These are phyloP conservation scores for Coemansia sp. DNA, from an alignment of 192 early-diverging fungal genomes.

Conservation along the genomic window DNA sequence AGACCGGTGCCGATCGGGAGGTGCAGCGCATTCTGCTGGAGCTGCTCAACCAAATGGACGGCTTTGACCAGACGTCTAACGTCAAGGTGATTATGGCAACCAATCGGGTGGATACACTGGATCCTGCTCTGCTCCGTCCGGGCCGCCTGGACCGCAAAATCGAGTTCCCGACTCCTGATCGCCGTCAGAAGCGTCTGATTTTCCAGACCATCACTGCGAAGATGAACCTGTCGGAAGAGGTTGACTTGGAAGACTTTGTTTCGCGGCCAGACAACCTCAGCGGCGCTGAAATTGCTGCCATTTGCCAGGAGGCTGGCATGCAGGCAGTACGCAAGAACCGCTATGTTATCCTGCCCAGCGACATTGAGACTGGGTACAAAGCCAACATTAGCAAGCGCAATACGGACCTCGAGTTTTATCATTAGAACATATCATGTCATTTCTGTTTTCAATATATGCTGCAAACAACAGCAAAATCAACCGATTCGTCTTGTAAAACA, in stretches of 20 bases:
- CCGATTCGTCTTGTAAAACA: not conserved
- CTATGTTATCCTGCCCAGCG: conserved; percentile 91
- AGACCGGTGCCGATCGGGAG: conserved; percentile 97
- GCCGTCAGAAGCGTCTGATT: conserved; percentile 95
- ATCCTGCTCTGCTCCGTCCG: conserved; percentile 95
- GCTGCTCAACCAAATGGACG: conserved; percentile 98
- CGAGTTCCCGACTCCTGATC: conserved; percentile 97
- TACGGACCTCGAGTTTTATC: conserved; percentile 95
- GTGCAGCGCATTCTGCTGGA: conserved; percentile 97
- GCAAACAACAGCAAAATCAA: not conserved
- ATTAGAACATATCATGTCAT: conserved; percentile 49
- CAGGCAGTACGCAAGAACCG: conserved; percentile 97
- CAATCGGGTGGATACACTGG: conserved; percentile 95
- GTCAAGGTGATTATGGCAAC: conserved; percentile 99
- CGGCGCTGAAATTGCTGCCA: conserved; percentile 97
- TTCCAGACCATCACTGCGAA: conserved; percentile 93
- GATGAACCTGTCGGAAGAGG: conserved; percentile 98
- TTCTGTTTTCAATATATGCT: conserved; percentile 2
- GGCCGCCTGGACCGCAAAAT: conserved; percentile 98
- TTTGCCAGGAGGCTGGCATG: conserved; percentile 98
- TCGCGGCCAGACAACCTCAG: conserved; percentile 94
- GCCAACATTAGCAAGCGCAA: conserved; percentile 95
- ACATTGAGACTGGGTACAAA: conserved; percentile 96
- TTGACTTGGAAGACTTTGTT: conserved; percentile 97
- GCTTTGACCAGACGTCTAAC: conserved; percentile 96